A percentile compares a stretch with the other conserved stretches of the same genome.
Evolutionary conservation across 2,329 filamentous ascomycete species (phyloP).

Genomic region (Coniochaeta hoffmannii): DNA sequence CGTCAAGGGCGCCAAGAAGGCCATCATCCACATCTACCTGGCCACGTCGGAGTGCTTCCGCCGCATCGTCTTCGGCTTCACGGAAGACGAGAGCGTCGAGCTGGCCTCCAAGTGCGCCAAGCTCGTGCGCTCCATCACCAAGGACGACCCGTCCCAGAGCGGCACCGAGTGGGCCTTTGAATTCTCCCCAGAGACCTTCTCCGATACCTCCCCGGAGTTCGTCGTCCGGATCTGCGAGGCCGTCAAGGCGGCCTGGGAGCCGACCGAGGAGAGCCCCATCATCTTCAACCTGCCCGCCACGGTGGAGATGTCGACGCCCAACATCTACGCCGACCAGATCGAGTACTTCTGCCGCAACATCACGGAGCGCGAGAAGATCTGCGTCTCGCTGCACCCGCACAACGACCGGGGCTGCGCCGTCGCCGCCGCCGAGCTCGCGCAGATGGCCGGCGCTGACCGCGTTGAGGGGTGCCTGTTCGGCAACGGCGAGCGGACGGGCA

Average conservation of each 20-base stretch:
- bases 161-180: slow-evolving; percentile 69
- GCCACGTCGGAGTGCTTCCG: slow-evolving; percentile 96
- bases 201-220: slow-evolving; percentile 80
- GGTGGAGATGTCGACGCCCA: slow-evolving; percentile 90
- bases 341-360: slow-evolving; percentile 92
- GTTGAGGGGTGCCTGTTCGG: slow-evolving; percentile 93
- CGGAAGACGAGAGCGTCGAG: slow-evolving; percentile 71
- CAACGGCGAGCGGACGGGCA: slow-evolving; percentile 92
- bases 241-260: slow-evolving; percentile 90
- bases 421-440: slow-evolving; percentile 82
- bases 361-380: slow-evolving; percentile 75
- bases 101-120: slow-evolving; percentile 81
- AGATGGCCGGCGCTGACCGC: slow-evolving; percentile 93
- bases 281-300: slow-evolving; percentile 97
- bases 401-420: slow-evolving; percentile 23
- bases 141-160: slow-evolving; percentile 59
- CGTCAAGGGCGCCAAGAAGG: slow-evolving; percentile 83
- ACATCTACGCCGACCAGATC: slow-evolving; percentile 92
- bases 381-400: slow-evolving; percentile 67
- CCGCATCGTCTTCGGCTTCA: slow-evolving; percentile 80
- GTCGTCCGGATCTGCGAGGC: slow-evolving; percentile 80
- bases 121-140: slow-evolving; percentile 83
- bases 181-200: slow-evolving; percentile 85
- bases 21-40: slow-evolving; percentile 90
- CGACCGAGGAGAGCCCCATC: slow-evolving; percentile 67